Conservation (phyloP, 2,329 filamentous ascomycete genomes). For the Colletotrichum caudatum region DNA sequence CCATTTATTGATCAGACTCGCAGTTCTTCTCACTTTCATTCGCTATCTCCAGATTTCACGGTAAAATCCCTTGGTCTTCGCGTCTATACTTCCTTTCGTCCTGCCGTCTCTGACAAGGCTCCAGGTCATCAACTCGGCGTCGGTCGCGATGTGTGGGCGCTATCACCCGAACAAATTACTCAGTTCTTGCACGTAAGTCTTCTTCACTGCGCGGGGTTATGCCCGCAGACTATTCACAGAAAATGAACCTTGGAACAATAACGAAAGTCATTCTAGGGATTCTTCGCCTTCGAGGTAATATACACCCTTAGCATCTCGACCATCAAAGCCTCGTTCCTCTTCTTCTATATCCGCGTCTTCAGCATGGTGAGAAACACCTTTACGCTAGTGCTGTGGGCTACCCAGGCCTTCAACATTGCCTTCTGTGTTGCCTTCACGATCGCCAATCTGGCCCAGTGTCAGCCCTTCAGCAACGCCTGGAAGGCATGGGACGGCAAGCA, state of each 20-base stretch:
- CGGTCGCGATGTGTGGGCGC: conserved; percentile 21
- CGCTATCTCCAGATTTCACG: conserved; percentile 25
- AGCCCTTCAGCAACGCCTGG: conserved; percentile 59
- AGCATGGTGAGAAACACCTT: conserved; percentile 47
- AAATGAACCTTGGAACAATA: background rate
- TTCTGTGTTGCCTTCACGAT: conserved; percentile 48
- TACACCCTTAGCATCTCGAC: conserved; percentile 52
- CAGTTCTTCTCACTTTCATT: conserved; percentile 24
- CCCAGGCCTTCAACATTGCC: conserved; percentile 33
- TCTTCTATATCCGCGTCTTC: conserved; percentile 54
- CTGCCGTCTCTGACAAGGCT: background rate
- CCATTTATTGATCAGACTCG: background rate
- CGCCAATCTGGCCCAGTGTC: conserved; percentile 55
- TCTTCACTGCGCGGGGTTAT: accelerated
- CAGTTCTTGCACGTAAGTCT: conserved; percentile 19
- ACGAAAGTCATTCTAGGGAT: background rate
- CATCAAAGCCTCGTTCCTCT: conserved; percentile 52
- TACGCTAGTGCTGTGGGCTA: conserved; percentile 43
- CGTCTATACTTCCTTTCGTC: background rate
- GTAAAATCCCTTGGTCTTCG: background rate
- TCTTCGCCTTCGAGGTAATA: conserved; percentile 31
- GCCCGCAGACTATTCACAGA: background rate
- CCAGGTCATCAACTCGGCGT: conserved; percentile 27
- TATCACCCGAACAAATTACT: conserved; percentile 12
- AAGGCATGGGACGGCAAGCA: conserved; percentile 48